Evolutionary conservation across 2,329 filamentous ascomycete genomes (phyloP).

Genomic region (Epichloe bromicola): DNA sequence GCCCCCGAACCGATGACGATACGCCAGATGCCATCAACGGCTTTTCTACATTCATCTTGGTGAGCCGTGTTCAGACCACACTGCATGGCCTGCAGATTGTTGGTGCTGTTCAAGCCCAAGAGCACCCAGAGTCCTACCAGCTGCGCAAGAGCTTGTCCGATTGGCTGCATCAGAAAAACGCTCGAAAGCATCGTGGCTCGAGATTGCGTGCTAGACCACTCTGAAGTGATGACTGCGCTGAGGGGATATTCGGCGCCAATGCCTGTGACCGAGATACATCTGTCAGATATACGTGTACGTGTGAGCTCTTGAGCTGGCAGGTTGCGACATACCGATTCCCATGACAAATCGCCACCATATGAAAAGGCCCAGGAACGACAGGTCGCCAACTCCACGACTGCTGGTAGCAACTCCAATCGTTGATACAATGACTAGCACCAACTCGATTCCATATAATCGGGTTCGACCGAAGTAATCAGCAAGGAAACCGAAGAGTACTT

Average conservation of each 20-base stretch:
- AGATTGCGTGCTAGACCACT: slow-evolving; percentile 50
- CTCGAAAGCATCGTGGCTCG: slow-evolving; percentile 54
- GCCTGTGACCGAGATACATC: slow-evolving; percentile 22
- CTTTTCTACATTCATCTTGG: slow-evolving; percentile 30
- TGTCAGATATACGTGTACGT: background rate
- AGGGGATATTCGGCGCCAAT: slow-evolving; percentile 59
- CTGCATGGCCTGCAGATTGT: slow-evolving; percentile 29
- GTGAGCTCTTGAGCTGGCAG: background rate
- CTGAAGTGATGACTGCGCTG: slow-evolving; percentile 53
- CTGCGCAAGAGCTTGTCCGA: slow-evolving; percentile 53
- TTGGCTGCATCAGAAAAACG: slow-evolving; percentile 57
- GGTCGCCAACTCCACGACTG: slow-evolving; percentile 34
- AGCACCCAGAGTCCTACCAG: slow-evolving; percentile 44
- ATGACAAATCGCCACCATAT: slow-evolving; percentile 43
- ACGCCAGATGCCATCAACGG: slow-evolving; percentile 50
- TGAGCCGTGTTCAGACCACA: slow-evolving; percentile 34
- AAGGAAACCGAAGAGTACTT: slow-evolving; percentile 39
- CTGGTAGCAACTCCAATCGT: slow-evolving; percentile 44
- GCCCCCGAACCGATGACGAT: slow-evolving; percentile 54
- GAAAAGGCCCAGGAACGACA: slow-evolving; percentile 37
- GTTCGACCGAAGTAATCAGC: slow-evolving; percentile 43
- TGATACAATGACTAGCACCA: slow-evolving; percentile 41
- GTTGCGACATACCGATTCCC: slow-evolving; percentile 29
- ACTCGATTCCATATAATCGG: slow-evolving; percentile 41
- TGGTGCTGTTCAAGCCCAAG: slow-evolving; percentile 29